Conservation (phyloP, 1,284 basidiomycete genomes). For the Papiliotrema nemorosa region DNA sequence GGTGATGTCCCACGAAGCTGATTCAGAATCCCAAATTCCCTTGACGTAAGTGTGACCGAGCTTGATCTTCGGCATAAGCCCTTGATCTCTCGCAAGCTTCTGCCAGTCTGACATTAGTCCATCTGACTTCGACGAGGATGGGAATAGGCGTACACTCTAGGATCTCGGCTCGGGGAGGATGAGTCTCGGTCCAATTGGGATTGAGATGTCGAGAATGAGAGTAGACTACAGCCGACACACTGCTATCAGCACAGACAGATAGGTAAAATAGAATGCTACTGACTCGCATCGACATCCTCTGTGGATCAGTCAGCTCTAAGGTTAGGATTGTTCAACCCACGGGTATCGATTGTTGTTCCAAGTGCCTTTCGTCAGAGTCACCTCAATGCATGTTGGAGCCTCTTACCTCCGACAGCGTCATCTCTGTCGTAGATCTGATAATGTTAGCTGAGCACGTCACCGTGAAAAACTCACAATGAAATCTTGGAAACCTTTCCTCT, state of each 20-base stretch:
- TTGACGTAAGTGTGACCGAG: slow-evolving; percentile 1
- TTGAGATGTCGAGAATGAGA: slow-evolving; percentile 19
- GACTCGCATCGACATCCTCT: slow-evolving; percentile 39
- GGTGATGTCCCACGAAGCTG: slow-evolving; percentile 3
- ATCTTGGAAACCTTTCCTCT: slow-evolving; percentile 20
- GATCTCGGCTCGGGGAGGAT: slow-evolving; percentile 20
- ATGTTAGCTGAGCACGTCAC: not conserved
- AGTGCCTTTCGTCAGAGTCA: slow-evolving; percentile 16
- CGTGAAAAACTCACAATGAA: slow-evolving; percentile 16
- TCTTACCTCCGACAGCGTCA: slow-evolving; percentile 24
- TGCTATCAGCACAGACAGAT: not conserved
- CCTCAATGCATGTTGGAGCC: not conserved
- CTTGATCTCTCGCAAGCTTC: not conserved
- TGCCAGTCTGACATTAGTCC: slow-evolving; percentile 1
- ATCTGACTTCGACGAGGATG: not conserved
- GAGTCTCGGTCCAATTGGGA: slow-evolving; percentile 16
- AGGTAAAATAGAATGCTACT: slow-evolving; percentile 12
- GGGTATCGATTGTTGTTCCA: slow-evolving; percentile 25
- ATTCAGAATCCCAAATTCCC: slow-evolving; percentile 1
- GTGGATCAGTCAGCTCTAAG: slow-evolving; percentile 1
- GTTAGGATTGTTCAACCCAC: slow-evolving; percentile 3
- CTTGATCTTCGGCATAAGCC: not conserved
- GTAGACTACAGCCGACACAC: slow-evolving; percentile 20
- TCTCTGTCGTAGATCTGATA: slow-evolving; percentile 29
- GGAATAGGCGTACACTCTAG: slow-evolving; percentile 13